phyloP scores from a whole-genome alignment of 768 basidiomycete genomes.

The Lentinula sp. region DNA sequence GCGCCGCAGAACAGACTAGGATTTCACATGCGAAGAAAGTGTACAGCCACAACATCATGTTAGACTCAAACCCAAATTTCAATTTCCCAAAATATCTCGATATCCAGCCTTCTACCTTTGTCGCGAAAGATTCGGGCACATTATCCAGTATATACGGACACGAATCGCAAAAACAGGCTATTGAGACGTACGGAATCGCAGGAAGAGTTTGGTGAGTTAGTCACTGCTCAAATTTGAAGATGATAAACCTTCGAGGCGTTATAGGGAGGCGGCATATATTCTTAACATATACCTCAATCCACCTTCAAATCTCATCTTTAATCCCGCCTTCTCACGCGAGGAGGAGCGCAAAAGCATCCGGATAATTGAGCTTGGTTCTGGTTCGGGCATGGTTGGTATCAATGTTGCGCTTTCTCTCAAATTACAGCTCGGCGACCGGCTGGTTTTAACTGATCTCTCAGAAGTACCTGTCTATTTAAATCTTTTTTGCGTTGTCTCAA shows the following conservation, averaged over 20 bases:
- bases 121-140: conserved; percentile 1
- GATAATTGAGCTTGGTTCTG: conserved; percentile 76
- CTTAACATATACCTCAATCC: conserved; percentile 49
- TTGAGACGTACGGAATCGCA: conserved; percentile 73
- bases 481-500: neutral
- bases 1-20: neutral
- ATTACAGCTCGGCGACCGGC: conserved; percentile 32
- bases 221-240: conserved; percentile 15
- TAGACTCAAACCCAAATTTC: conserved; percentile 13
- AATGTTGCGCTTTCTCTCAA: conserved; percentile 26
- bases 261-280: conserved; percentile 71
- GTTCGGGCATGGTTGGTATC: conserved; percentile 59
- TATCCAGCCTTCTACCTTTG: conserved; percentile 27
- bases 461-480: conserved; percentile 41
- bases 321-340: conserved; percentile 42
- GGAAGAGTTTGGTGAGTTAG: conserved; percentile 71
- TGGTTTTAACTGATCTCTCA: conserved; percentile 70
- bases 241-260: neutral
- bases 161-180: conserved; percentile 46
- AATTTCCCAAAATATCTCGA: conserved; percentile 35
- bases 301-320: conserved; percentile 34
- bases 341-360: conserved; percentile 12
- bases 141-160: conserved; percentile 5
- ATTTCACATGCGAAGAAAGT: neutral
- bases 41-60: neutral